Conservation (phyloP, 2,329 filamentous ascomycete species). For the Sarocladium kiliense region DNA sequence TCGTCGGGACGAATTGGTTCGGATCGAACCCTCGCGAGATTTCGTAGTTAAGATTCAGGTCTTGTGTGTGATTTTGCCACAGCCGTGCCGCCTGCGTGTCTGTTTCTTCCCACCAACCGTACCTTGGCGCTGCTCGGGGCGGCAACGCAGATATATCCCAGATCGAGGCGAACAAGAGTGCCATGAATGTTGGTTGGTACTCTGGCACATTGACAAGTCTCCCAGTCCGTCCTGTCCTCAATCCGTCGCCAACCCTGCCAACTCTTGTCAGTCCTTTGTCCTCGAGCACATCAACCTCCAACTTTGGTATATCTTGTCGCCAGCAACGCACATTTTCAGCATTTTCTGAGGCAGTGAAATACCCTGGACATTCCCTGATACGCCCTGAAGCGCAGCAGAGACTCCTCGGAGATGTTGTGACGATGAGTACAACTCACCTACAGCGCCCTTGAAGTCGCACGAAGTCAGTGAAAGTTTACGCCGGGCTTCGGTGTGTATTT, state of each 20-base stretch:
- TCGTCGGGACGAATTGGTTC: slow-evolving; percentile 26
- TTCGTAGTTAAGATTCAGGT: slow-evolving; percentile 31
- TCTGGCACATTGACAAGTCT: slow-evolving; percentile 34
- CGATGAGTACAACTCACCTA: slow-evolving; percentile 37
- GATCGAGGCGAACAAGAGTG: slow-evolving; percentile 37
- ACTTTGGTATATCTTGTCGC: neutral
- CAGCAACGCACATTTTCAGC: slow-evolving; percentile 31
- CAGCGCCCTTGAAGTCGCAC: slow-evolving; percentile 27
- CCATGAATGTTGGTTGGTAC: slow-evolving; percentile 40
- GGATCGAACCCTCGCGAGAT: slow-evolving; percentile 28
- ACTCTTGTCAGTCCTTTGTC: neutral
- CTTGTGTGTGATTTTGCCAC: slow-evolving; percentile 30
- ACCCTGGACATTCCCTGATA: slow-evolving; percentile 15
- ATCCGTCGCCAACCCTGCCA: slow-evolving; percentile 33
- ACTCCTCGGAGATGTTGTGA: slow-evolving; percentile 37
- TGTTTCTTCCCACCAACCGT: slow-evolving; percentile 30
- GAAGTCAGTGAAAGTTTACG: neutral
- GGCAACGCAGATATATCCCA: slow-evolving; percentile 32
- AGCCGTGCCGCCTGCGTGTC: slow-evolving; percentile 29
- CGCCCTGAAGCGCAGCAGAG: slow-evolving; percentile 21
- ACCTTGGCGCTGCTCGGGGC: slow-evolving; percentile 27
- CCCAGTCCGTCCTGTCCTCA: slow-evolving; percentile 33
- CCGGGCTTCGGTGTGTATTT: too few relatives aligned
- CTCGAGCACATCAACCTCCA: slow-evolving; percentile 1
- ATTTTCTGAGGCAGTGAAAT: slow-evolving; percentile 35